Evolutionary conservation across 2,329 filamentous ascomycete species (phyloP).

Genomic region (Triangularia setosa): DNA sequence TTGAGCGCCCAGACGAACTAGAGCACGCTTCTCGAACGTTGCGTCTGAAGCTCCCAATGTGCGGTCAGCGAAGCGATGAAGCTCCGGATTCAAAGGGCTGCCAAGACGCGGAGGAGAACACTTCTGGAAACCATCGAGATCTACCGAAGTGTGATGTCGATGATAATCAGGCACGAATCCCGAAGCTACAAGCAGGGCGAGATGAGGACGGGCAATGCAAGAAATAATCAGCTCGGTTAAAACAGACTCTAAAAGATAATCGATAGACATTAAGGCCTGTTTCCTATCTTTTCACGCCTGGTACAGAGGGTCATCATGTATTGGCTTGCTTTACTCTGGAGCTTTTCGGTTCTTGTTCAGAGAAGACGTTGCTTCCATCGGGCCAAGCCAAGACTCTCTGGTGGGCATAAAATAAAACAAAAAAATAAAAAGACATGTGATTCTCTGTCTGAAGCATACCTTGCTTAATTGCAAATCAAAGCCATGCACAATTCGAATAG

Average conservation of each 20-base stretch:
- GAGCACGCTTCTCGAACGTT: neutral
- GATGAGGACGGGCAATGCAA: neutral
- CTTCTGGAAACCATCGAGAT: neutral
- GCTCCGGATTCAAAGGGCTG: neutral
- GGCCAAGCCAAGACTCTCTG: neutral
- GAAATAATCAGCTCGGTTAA: neutral
- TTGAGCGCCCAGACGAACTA: constrained; percentile 2
- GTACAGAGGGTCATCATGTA: too few relatives aligned
- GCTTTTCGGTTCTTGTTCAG: neutral
- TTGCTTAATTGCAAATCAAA: neutral
- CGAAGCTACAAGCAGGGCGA: neutral
- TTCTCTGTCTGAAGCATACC: neutral
- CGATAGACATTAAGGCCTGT: too few relatives aligned
- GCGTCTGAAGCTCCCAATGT: neutral
- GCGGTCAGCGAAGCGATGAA: neutral
- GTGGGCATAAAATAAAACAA: neutral
- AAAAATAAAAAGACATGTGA: neutral
- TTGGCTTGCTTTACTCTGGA: too few relatives aligned
- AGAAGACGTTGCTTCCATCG: neutral
- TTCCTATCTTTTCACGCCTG: too few relatives aligned
- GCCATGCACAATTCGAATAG: neutral
- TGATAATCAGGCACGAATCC: neutral
- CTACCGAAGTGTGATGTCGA: neutral
- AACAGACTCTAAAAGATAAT: too few relatives aligned
- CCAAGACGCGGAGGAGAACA: neutral